Base-by-base conservation (phyloP, 2,329 filamentous ascomycete genomes). In the Fusarium sp. region DNA sequence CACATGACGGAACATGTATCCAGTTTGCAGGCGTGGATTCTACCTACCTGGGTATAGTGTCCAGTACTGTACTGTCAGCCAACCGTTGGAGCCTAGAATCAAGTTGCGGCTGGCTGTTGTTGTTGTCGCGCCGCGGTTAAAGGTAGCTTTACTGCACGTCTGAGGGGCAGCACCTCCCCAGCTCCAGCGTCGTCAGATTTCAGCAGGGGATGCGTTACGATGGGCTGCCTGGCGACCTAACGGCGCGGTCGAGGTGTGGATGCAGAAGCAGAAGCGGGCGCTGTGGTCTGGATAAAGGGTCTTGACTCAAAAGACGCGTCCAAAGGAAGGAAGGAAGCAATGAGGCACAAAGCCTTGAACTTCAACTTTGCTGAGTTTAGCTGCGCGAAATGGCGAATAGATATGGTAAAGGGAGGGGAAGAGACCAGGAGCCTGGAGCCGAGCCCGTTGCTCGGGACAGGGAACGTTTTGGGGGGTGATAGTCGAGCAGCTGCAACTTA, bases 341-440 rank as follows among this genome's bases (percentile, higher is more conserved):
- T 48, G 61, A 57, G 58, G 43, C 37, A 65, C 42, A 65, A 50
- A 50, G 35, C 49, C 49, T 48, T 48, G 48, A 53, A 23, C 52
- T 54, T 61, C 42, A 33, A 49, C 38, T 44, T 32, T 39, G 56
- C 45, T 31, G 32, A 55, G 44, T 50, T 55, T 32, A 53, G 42
- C 42, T 53, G 61, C 56, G 61, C 50, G 52, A 61, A 62, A 62
- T 53, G 42, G 61, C 53, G 49, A 62, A 64, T 47, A 44, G 58
- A 64, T 47, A 44, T 60, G 38, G 56, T 31, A 49, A 27, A 36
- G 60, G 55, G 53, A 62, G 61, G 57, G 55, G 58, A 42, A 62
- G 61, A 57, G 48, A 65, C 29, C 4, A 9, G 14, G 31, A 33
- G 31, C 31, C 48, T 59, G 42, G 56, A 54, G 43, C 56, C 48